phyloP scores from a whole-genome alignment of 306 rosid genomes.

The Vigna hirtella region DNA sequence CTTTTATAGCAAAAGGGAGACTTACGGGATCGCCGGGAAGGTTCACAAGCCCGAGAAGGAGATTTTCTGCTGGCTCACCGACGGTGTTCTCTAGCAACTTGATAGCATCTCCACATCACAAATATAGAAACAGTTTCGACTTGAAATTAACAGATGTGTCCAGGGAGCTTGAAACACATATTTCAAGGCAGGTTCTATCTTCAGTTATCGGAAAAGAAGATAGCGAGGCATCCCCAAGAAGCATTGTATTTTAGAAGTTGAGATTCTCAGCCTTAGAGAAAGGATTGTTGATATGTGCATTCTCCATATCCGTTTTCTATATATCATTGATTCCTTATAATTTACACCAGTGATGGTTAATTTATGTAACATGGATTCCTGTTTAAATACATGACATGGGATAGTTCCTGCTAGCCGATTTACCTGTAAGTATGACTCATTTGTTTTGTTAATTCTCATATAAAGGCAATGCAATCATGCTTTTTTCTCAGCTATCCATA shows the following conservation, averaged over 20 bases:
- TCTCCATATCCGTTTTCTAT: constrained; percentile 36
- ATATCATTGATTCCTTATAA: constrained; percentile 41
- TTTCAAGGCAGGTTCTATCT: constrained; percentile 87
- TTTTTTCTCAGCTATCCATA: constrained; percentile 14
- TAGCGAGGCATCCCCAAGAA: constrained; percentile 67
- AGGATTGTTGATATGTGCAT: constrained; percentile 46
- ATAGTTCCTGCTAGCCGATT: constrained; percentile 5
- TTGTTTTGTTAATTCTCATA: constrained; percentile 24
- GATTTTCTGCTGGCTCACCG: constrained; percentile 79
- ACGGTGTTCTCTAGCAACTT: constrained; percentile 55
- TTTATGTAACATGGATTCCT: constrained; percentile 36
- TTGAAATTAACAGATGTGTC: constrained; percentile 87
- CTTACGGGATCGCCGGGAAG: constrained; percentile 63
- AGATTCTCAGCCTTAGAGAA: constrained; percentile 79
- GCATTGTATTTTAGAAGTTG: constrained; percentile 31
- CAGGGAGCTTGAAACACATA: constrained; percentile 93
- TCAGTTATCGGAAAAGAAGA: constrained; percentile 86
- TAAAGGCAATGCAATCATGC: constrained; percentile 39
- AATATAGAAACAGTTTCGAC: constrained; percentile 83
- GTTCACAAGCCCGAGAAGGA: constrained; percentile 87
- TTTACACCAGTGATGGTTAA: constrained; percentile 38
- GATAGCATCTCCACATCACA: constrained; percentile 73
- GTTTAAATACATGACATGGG: constrained; percentile 35
- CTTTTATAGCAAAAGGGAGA: constrained; percentile 55
- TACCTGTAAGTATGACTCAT: constrained; percentile 20